A percentile compares a stretch with the other conserved stretches of the same genome.
Conservation (phyloP, 768 basidiomycete species). For the Austroboletus eburneus region DNA sequence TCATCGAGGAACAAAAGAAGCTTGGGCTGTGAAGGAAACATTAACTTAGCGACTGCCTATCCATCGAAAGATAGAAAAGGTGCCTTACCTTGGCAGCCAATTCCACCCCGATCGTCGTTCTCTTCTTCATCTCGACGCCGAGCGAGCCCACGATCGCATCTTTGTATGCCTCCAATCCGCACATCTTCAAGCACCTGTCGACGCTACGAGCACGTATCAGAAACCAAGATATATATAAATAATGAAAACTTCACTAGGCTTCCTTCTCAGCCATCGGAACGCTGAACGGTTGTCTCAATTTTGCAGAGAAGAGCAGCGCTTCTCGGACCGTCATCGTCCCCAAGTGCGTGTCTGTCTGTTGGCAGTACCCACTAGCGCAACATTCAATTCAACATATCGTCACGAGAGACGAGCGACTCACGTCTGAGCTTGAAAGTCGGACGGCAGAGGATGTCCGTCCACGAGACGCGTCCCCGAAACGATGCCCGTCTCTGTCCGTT, state of each 20-base stretch:
- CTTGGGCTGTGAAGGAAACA: conserved; percentile 46
- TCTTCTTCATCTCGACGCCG: conserved; percentile 70
- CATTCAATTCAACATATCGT: neutral
- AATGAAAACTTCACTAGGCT: conserved; percentile 50
- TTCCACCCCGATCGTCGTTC: conserved; percentile 84
- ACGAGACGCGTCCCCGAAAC: conserved; percentile 42
- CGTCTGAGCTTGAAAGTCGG: conserved; percentile 58
- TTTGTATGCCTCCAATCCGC: conserved; percentile 58
- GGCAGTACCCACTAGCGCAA: conserved; percentile 69
- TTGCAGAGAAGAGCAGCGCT: conserved; percentile 75
- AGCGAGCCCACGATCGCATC: conserved; percentile 68
- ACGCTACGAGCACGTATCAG: conserved; percentile 33
- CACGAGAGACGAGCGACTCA: neutral
- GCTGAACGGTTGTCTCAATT: conserved; percentile 65
- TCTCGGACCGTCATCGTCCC: conserved; percentile 74
- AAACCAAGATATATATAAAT: too few species aligned
- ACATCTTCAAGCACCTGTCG: conserved; percentile 55
- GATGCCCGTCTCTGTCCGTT: conserved; percentile 35
- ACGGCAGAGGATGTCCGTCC: conserved; percentile 40
- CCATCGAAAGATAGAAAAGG: too few species aligned
- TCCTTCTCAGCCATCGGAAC: conserved; percentile 71
- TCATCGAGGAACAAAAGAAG: conserved; percentile 85
- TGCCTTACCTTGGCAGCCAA: conserved; percentile 76
- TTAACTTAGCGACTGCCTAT: neutral
- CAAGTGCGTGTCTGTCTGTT: conserved; percentile 82